A percentile compares a stretch with the other conserved stretches of the same genome.
Conservation (phyloP, 208 protist species). For the Kentomonas sorsogonicus region DNA sequence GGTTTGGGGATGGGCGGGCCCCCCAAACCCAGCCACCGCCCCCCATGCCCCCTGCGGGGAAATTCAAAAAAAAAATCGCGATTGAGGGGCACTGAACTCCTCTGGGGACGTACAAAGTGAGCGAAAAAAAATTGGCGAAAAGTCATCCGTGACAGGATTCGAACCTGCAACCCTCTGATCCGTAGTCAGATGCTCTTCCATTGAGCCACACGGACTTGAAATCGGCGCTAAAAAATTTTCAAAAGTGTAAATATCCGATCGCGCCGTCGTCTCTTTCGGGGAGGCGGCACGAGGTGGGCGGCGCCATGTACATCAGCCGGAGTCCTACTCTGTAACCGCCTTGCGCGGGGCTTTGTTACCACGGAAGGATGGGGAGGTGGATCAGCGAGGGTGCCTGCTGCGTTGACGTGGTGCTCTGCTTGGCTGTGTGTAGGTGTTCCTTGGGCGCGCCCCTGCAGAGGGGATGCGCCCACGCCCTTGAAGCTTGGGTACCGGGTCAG, state of each 20-base stretch:
- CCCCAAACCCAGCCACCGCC: too few relatives aligned
- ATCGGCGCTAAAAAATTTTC: too few relatives aligned
- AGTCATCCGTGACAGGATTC: conserved; percentile 83
- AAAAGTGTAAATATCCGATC: too few relatives aligned
- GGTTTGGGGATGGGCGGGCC: too few relatives aligned
- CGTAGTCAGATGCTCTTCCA: conserved; percentile 88
- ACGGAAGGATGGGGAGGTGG: conserved; percentile 44
- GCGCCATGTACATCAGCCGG: too few relatives aligned
- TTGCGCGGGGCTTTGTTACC: conserved; percentile 41
- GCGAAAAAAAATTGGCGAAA: too few relatives aligned
- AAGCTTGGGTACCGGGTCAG: conserved; percentile 75
- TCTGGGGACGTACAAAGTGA: too few relatives aligned
- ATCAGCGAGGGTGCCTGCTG: conserved; percentile 68
- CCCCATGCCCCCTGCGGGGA: too few relatives aligned
- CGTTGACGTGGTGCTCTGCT: conserved; percentile 88
- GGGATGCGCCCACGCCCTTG: conserved; percentile 39
- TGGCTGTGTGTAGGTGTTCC: conserved; percentile 68
- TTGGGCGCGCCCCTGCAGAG: conserved; percentile 45
- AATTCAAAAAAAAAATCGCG: too few relatives aligned
- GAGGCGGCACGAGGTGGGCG: too few relatives aligned
- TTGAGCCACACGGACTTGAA: conserved; percentile 80
- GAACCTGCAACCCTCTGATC: conserved; percentile 88
- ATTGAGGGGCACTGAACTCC: too few relatives aligned
- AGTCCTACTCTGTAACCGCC: conserved; percentile 78
- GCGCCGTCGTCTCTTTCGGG: too few relatives aligned